These are phyloP conservation scores for Pichia nanzhaoensis DNA, from an alignment of 805 yeast genomes.

Conservation along the genomic window DNA sequence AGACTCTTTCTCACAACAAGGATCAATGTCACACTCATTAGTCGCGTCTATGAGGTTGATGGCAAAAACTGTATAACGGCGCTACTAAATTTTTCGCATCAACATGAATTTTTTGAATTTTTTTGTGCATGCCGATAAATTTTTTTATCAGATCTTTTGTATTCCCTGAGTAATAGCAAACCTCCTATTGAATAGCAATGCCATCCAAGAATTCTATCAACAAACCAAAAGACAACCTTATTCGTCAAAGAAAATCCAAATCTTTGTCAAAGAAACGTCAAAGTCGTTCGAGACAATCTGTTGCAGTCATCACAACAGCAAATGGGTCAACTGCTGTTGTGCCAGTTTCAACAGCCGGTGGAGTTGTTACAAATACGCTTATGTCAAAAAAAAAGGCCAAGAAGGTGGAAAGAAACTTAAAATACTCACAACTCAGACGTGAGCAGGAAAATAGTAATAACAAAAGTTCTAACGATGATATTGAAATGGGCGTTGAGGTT, in stretches of 20 bases:
- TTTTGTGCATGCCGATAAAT: too few species aligned
- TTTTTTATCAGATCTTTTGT: too few species aligned
- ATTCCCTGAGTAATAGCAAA: neutral
- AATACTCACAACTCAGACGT: conserved; percentile 55
- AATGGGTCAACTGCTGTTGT: conserved; percentile 33
- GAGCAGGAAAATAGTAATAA: conserved; percentile 15
- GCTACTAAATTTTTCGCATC: too few species aligned
- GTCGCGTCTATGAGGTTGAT: too few species aligned
- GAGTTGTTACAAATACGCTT: conserved; percentile 45
- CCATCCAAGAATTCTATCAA: conserved; percentile 79
- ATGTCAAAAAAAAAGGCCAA: conserved; percentile 72
- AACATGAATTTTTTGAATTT: neutral
- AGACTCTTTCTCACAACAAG: too few species aligned
- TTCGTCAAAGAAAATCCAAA: conserved; percentile 42
- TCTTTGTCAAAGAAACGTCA: conserved; percentile 41
- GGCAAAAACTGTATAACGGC: too few species aligned
- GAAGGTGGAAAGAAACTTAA: conserved; percentile 73
- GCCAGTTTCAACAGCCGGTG: conserved; percentile 34
- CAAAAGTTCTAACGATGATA: conserved; percentile 34
- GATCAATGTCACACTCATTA: too few species aligned
- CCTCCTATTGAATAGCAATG: conserved; percentile 36
- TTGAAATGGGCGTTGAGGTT: conserved; percentile 38
- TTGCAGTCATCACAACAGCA: conserved; percentile 9
- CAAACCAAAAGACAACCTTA: conserved; percentile 61
- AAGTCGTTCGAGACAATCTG: conserved; percentile 32